A percentile compares a stretch with the other conserved stretches of the same genome.
phyloP scores from a whole-genome alignment of 768 basidiomycete species.

The Sarcodon aspratus region DNA sequence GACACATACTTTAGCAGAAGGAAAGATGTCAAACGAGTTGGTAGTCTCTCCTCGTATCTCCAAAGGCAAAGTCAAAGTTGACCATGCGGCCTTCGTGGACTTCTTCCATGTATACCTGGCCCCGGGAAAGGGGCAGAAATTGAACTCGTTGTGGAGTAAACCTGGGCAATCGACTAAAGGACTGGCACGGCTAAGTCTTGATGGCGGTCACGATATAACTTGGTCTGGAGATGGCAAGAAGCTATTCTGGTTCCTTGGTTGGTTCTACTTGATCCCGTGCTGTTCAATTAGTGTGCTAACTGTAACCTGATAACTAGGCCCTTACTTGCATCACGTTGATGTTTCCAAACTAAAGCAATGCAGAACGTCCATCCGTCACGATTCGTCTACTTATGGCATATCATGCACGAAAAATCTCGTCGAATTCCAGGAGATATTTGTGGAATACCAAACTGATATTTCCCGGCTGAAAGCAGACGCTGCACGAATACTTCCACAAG shows the following conservation, averaged over 20 bases:
- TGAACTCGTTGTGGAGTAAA: constrained; percentile 51
- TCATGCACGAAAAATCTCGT: constrained; percentile 45
- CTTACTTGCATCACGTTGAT: constrained; percentile 52
- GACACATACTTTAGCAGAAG: constrained; percentile 38
- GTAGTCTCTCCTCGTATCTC: constrained; percentile 25
- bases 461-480: constrained; percentile 43
- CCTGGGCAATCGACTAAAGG: constrained; percentile 56
- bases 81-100: constrained; percentile 50
- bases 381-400: constrained; percentile 47
- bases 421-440: constrained; percentile 44
- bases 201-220: constrained; percentile 63
- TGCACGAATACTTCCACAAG: neutral
- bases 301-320: constrained; percentile 26
- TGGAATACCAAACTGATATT: constrained; percentile 53
- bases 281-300: neutral
- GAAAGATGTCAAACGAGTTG: constrained; percentile 47
- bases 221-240: constrained; percentile 54
- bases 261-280: constrained; percentile 5
- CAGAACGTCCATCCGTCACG: constrained; percentile 32
- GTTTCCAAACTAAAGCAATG: constrained; percentile 41
- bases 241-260: constrained; percentile 69
- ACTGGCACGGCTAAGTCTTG: constrained; percentile 51
- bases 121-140: constrained; percentile 26
- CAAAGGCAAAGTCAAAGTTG: constrained; percentile 8
- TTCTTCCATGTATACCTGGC: constrained; percentile 57